phyloP scores from a whole-genome alignment of 169 alveolate genomes.

The Cryptosporidium bovis region DNA sequence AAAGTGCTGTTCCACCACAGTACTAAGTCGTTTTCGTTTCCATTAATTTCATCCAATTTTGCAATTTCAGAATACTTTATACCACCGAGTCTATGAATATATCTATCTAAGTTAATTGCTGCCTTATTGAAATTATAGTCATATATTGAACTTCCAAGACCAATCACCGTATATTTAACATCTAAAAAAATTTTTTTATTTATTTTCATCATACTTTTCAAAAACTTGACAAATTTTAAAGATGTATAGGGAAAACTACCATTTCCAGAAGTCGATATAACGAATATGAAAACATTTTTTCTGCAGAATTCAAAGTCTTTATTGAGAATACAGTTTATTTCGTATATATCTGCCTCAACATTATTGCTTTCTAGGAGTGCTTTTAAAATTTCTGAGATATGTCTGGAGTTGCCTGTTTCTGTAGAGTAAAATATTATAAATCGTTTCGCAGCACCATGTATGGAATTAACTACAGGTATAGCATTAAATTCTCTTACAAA shows the following conservation, averaged over 20 bases:
- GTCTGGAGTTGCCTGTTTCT: slow-evolving; percentile 65
- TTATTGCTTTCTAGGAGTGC: neutral
- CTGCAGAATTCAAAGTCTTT: too few species aligned
- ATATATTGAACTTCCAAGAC: slow-evolving; percentile 63
- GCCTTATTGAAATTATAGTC: slow-evolving; percentile 50
- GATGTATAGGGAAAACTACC: slow-evolving; percentile 49
- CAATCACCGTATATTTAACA: slow-evolving; percentile 22
- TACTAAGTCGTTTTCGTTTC: slow-evolving; percentile 11
- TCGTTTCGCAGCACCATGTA: neutral
- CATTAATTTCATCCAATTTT: slow-evolving; percentile 55
- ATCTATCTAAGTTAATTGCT: slow-evolving; percentile 36
- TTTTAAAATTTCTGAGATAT: slow-evolving; percentile 11
- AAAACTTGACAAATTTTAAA: slow-evolving; percentile 1
- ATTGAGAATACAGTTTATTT: slow-evolving; percentile 7
- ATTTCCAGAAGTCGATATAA: slow-evolving; percentile 53
- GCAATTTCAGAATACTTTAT: slow-evolving; percentile 55
- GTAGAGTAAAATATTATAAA: slow-evolving; percentile 48
- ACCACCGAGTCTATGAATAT: slow-evolving; percentile 32
- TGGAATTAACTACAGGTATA: neutral
- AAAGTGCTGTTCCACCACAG: slow-evolving; percentile 47
- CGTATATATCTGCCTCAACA: slow-evolving; percentile 6
- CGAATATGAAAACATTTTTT: slow-evolving; percentile 3
- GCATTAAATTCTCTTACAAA: neutral
- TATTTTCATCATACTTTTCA: slow-evolving; percentile 8
- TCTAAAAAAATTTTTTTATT: slow-evolving; percentile 21